Evolutionary conservation across 257 asterid species (phyloP), one percentile per base, ranked within the genome.

Genomic region (Galeopsis tetrahit): DNA sequence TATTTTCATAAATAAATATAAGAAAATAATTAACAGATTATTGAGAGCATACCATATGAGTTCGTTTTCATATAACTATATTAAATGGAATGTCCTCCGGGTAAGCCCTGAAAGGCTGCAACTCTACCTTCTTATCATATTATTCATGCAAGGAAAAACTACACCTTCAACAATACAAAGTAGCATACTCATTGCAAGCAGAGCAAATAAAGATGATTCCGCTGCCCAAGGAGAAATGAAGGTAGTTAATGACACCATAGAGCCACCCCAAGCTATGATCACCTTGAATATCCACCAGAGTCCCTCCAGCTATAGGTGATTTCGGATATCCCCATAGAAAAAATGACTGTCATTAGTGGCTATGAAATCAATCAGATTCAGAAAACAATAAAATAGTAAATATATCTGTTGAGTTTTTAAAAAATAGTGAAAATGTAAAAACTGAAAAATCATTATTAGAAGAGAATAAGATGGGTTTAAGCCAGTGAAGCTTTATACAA

Each of bases 71-170:
- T n/a, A n/a, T n/a, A n/a, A n/a, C n/a, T n/a, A n/a, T n/a, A n/a
- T n/a, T n/a, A n/a, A n/a, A n/a, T n/a, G n/a, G n/a, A n/a, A n/a
- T n/a, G n/a, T n/a, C n/a, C n/a, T n/a, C n/a, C n/a, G n/a, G n/a
- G n/a, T n/a, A n/a, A n/a, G n/a, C n/a, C n/a, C n/a, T n/a, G n/a
- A n/a, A n/a, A n/a, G n/a, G n/a, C n/a, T n/a, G n/a, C n/a, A n/a
- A n/a, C n/a, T n/a, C 52, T 63, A 95, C 98, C 95, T 92, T 32
- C 89, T 82, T 44, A 95, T 90, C 99, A 95, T 92, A 80, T 90
- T 95, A 80, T 95, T 95, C 99, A 95, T 95, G 87, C 97, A 91
- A 79, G 98, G 99, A 86, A 95, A 97, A 52, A 98, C 98, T 32
- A 92, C 98, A 74, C 99, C 99, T 86, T 95, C 98, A 14, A 96